A percentile compares a stretch with the other conserved stretches of the same genome.
Conservation (phyloP, 1,284 basidiomycete genomes). For the Megacollybia platyphylla region DNA sequence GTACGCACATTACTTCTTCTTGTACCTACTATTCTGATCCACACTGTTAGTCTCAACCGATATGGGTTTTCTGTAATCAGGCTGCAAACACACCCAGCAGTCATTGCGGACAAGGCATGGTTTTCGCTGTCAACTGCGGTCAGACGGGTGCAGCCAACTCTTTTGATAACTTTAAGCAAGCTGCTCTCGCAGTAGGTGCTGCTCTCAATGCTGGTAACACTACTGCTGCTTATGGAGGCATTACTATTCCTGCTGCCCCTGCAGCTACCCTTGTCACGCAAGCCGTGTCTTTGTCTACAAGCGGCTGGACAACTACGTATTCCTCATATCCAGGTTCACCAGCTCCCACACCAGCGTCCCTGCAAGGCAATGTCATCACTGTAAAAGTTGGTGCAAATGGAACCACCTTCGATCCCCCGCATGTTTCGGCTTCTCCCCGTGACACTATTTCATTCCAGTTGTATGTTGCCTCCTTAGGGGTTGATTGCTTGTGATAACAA, state of each 20-base stretch:
- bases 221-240: conserved; percentile 14
- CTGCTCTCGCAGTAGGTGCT: conserved; percentile 38
- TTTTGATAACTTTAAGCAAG: conserved; percentile 41
- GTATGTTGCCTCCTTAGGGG: conserved; percentile 17
- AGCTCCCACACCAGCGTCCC: conserved; percentile 31
- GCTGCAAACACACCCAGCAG: conserved; percentile 22
- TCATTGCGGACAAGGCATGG: conserved; percentile 55
- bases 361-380: conserved; percentile 26
- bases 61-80: conserved; percentile 39
- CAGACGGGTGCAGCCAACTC: conserved; percentile 36
- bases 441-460: conserved; percentile 47
- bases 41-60: conserved; percentile 25
- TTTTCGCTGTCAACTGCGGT: conserved; percentile 52
- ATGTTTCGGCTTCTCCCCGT: conserved; percentile 32
- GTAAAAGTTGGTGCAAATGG: conserved; percentile 41
- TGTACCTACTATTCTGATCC: neutral
- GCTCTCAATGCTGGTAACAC: conserved; percentile 23
- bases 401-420: conserved; percentile 33
- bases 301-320: conserved; percentile 40
- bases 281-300: conserved; percentile 23
- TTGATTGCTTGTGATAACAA: conserved; percentile 2
- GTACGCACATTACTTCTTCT: conserved; percentile 19
- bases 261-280: conserved; percentile 19
- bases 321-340: conserved; percentile 39
- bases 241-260: conserved; percentile 33